Base-by-base conservation (phyloP, 495 filamentous ascomycete species). In the Lasiosphaeria ovina region DNA sequence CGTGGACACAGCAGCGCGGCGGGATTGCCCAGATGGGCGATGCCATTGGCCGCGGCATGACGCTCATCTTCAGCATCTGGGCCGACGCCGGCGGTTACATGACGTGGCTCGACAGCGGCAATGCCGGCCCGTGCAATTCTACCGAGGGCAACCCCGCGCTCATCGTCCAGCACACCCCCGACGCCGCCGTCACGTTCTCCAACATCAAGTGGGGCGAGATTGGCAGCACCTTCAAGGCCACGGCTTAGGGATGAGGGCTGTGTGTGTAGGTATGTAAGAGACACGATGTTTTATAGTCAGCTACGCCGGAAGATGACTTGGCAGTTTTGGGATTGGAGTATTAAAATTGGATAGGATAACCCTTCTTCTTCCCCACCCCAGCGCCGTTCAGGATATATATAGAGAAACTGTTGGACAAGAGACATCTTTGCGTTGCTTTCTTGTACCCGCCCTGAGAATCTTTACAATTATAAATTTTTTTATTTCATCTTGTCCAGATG, bases 181-280 rank as follows among this genome's bases (percentile, higher is more conserved):
- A 77, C 50, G 73, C 83, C 34, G 72, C 75, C 34, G 82, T 87
- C 10, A 79, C 76, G 3, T 88, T 80, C 72, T 83, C 79, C 51
- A 84, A 87, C 68, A 81, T 88, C 69, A 82, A 81, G 70, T 81
- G 85, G 72, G 86, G 86, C 9, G 82, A 86, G 40, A 81, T 89
- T 61, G 81, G 76, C 12, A 81, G 80, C 50, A 86, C 83, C 36
- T 85, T 67, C 32, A 58, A 61, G 45, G 40, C 50, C 31, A 34
- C 33, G 7, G 51, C n/a, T 47, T 7, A 47, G 16, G 44, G 6
- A n/a, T 5, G 24, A 24, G 24, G 24, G 24, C 24, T 24, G 24
- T 24, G 24, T 24, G 24, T 24, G 24, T 24, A 24, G 24, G 24
- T 24, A 24, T 24, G 24, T 2, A 24, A 24, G 24, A 24, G 24